Evolutionary conservation across 495 filamentous ascomycete species (phyloP).

Genomic region (Thermothielavioides terrestris): DNA sequence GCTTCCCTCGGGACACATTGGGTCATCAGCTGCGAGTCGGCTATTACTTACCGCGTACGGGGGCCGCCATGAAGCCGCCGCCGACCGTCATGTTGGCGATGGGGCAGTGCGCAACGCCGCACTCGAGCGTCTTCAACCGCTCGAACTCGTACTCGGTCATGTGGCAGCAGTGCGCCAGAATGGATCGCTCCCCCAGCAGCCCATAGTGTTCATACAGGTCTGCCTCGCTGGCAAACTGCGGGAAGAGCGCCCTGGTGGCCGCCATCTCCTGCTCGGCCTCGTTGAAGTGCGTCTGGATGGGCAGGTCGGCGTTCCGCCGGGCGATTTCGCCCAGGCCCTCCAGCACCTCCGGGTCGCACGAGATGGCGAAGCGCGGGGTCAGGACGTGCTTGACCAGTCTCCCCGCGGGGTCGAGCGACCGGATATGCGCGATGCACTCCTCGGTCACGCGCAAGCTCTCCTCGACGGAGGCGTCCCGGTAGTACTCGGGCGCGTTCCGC

Average conservation of each 20-base stretch:
- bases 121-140: constrained; percentile 37
- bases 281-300: constrained; percentile 59
- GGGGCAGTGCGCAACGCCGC: constrained; percentile 57
- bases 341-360: constrained; percentile 46
- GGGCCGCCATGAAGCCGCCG: constrained; percentile 52
- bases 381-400: constrained; percentile 48
- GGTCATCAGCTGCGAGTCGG: no score
- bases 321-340: constrained; percentile 45
- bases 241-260: constrained; percentile 45
- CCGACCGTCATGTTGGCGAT: constrained; percentile 55
- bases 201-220: constrained; percentile 48
- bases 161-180: constrained; percentile 58
- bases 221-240: constrained; percentile 42
- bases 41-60: no score
- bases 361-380: constrained; percentile 57
- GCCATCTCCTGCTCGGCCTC: constrained; percentile 49
- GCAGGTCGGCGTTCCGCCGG: constrained; percentile 40
- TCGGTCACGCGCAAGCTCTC: constrained; percentile 46
- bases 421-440: constrained; percentile 43
- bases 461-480: constrained; percentile 42
- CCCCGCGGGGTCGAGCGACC: constrained; percentile 31
- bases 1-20: no score
- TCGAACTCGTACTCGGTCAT: constrained; percentile 47
- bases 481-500: constrained; percentile 51
- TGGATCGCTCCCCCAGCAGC: constrained; percentile 45